Percentiles rank a stretch among this genome's conserved stretches.
These are phyloP conservation scores for Lachnellula cervina DNA, from an alignment of 2,329 filamentous ascomycete species.

Conservation along the genomic window DNA sequence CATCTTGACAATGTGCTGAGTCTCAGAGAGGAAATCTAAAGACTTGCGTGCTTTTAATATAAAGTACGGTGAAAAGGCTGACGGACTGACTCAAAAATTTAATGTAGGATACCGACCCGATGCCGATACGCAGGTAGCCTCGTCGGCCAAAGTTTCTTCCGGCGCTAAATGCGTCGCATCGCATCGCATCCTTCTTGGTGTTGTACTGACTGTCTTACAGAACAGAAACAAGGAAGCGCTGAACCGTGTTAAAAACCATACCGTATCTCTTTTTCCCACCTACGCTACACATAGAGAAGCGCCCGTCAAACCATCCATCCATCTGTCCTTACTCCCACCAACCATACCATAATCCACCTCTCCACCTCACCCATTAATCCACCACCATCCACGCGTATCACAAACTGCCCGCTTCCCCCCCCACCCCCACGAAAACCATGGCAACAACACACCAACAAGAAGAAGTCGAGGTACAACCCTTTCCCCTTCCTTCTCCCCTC, in stretches of 20 bases:
- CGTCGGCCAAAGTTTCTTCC: background rate
- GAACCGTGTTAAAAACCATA: background rate
- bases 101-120: accelerated
- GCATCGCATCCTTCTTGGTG: background rate
- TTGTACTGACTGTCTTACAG: background rate
- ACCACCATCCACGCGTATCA: background rate
- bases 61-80: background rate
- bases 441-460: background rate
- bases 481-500: background rate
- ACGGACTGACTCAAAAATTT: background rate
- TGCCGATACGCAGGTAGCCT: background rate
- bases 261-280: no score
- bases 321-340: no score
- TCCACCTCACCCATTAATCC: no score
- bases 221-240: background rate
- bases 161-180: background rate
- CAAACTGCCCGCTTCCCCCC: no score
- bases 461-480: background rate
- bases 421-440: background rate
- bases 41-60: no score
- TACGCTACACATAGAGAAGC: no score
- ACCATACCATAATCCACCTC: no score
- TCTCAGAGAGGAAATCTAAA: background rate
- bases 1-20: constrained; percentile 40
- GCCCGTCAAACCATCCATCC: no score